These are phyloP conservation scores for Talaromyces sp. DNA, from an alignment of 2,329 filamentous ascomycete species.

Conservation along the genomic window DNA sequence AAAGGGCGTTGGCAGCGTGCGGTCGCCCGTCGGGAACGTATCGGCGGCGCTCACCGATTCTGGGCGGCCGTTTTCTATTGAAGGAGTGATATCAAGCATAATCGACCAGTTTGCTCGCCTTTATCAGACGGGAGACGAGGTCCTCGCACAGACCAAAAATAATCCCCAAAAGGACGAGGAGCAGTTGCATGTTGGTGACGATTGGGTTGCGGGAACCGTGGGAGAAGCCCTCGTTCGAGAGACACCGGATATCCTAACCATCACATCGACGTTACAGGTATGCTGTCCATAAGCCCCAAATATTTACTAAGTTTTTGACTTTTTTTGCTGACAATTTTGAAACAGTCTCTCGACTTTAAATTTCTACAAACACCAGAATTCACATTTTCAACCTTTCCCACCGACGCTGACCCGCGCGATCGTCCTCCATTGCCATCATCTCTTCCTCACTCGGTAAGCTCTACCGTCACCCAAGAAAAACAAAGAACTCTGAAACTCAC, in stretches of 20 bases:
- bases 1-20: constrained; percentile 85
- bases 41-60: constrained; percentile 48
- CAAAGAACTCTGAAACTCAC: constrained; percentile 2
- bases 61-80: constrained; percentile 40
- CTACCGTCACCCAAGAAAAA: background rate
- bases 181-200: constrained; percentile 27
- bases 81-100: constrained; percentile 49
- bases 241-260: constrained; percentile 53
- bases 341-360: constrained; percentile 57
- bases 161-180: constrained; percentile 27
- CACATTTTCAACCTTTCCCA: constrained; percentile 59
- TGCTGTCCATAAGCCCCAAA: background rate
- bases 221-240: constrained; percentile 45
- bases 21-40: constrained; percentile 77
- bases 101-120: constrained; percentile 60
- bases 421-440: constrained; percentile 47
- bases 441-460: constrained; percentile 44
- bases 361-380: constrained; percentile 85
- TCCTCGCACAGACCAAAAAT: constrained; percentile 25
- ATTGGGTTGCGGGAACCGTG: constrained; percentile 41
- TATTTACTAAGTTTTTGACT: background rate
- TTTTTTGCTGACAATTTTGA: background rate
- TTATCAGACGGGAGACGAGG: constrained; percentile 49
- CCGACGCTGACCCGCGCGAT: constrained; percentile 53
- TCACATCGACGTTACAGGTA: constrained; percentile 53